Evolutionary conservation across 345 rosid species (phyloP).

Genomic region (Nasturtium officinale): DNA sequence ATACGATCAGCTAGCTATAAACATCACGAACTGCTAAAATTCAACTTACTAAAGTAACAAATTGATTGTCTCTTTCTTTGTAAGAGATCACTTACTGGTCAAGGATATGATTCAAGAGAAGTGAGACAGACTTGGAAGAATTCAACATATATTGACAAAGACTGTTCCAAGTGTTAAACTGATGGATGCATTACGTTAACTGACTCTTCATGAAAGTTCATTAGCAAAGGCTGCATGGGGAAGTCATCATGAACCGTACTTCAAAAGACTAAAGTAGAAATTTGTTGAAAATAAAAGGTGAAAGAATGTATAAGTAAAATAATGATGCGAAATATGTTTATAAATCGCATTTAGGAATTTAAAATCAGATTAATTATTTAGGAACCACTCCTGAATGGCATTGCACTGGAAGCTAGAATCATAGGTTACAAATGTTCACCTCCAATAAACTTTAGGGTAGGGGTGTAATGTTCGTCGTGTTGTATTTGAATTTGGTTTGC

Average conservation of each 20-base stretch:
- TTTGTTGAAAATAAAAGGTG: not conserved
- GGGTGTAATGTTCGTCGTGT: not conserved
- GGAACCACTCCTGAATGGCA: not conserved
- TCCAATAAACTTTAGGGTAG: not conserved
- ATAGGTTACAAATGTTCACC: not conserved
- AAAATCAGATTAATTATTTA: not conserved
- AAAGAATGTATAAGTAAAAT: too few relatives aligned
- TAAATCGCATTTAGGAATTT: not conserved
- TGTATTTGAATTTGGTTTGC: conserved; percentile 19
- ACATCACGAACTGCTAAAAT: not conserved
- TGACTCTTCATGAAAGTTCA: not conserved
- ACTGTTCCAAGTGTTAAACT: not conserved
- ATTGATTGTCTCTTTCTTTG: not conserved
- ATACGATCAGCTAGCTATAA: not conserved
- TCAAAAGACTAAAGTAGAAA: not conserved
- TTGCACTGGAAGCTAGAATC: not conserved
- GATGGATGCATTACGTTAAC: not conserved
- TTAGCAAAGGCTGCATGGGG: not conserved
- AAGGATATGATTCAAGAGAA: too few relatives aligned
- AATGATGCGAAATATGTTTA: not conserved
- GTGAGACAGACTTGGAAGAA: not conserved
- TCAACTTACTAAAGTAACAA: not conserved
- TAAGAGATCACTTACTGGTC: not conserved
- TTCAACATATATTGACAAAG: not conserved
- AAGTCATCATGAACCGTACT: not conserved